Evolutionary conservation across 768 basidiomycete species (phyloP).

Genomic region (Trametes sanguinea): DNA sequence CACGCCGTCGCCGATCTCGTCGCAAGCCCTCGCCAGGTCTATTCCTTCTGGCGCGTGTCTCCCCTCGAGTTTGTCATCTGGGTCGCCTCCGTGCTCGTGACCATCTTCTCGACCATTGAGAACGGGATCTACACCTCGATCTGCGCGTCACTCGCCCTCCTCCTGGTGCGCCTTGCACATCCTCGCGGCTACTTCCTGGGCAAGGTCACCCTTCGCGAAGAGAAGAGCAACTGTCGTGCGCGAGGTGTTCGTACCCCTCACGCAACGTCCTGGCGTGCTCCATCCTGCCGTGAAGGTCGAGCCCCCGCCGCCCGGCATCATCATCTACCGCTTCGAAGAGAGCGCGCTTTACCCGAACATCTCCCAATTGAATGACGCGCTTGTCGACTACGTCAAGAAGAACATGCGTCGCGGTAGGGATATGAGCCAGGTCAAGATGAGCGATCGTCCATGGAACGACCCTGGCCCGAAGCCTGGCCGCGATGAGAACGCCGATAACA

Average conservation of each 20-base stretch:
- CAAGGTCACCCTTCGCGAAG: conserved; percentile 61
- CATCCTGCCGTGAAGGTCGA: conserved; percentile 72
- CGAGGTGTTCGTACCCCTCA: conserved; percentile 84
- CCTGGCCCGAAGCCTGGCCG: conserved; percentile 65
- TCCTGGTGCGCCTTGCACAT: conserved; percentile 84
- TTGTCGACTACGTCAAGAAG: conserved; percentile 82
- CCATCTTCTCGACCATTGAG: conserved; percentile 93
- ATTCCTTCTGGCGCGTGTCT: conserved; percentile 90
- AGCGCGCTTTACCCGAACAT: conserved; percentile 86
- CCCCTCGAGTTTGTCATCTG: conserved; percentile 93
- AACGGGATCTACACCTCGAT: conserved; percentile 91
- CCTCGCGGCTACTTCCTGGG: conserved; percentile 93
- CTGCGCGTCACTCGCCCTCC: conserved; percentile 71
- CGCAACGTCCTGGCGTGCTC: conserved; percentile 53
- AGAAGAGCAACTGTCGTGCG: conserved; percentile 46
- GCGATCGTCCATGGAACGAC: conserved; percentile 94
- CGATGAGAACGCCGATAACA: conserved; percentile 51
- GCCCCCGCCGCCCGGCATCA: conserved; percentile 80
- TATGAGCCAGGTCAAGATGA: conserved; percentile 57
- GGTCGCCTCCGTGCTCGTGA: conserved; percentile 82
- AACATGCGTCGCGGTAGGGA: conserved; percentile 79
- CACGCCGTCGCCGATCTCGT: conserved; percentile 90
- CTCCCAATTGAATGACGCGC: conserved; percentile 61
- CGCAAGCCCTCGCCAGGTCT: conserved; percentile 80
- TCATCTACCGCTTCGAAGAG: conserved; percentile 93